Percentiles rank a stretch among this genome's conserved stretches.
Evolutionary conservation across 2,329 filamentous ascomycete species (phyloP).

Genomic region (Coleophoma crateriformis): DNA sequence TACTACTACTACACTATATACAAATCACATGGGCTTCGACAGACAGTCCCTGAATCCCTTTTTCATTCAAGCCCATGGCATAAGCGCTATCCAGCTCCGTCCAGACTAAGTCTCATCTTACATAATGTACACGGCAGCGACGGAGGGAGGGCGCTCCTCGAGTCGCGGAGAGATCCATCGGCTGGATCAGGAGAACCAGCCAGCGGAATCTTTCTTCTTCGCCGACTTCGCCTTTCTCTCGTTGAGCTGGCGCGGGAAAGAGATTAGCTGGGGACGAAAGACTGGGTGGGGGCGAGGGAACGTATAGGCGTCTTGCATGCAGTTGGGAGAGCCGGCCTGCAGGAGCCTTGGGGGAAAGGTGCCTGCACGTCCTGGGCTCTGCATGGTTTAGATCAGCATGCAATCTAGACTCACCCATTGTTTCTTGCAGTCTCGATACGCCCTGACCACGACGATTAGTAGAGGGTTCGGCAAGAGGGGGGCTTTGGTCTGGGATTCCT

Average conservation of each 20-base stretch:
- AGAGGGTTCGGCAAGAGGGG: background rate
- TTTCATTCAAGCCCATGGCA: too few relatives aligned
- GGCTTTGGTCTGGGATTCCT: background rate
- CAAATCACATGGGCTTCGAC: too few relatives aligned
- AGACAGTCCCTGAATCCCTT: too few relatives aligned
- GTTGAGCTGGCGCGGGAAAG: background rate
- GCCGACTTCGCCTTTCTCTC: slow-evolving; percentile 28
- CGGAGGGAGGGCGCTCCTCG: too few relatives aligned
- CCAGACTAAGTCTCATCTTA: too few relatives aligned
- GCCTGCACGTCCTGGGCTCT: too few relatives aligned
- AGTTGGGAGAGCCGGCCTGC: background rate
- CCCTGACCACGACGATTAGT: slow-evolving; percentile 45
- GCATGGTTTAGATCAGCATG: too few relatives aligned
- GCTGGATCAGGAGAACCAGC: slow-evolving; percentile 19
- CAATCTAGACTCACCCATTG: slow-evolving; percentile 63
- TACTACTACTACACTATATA: too few relatives aligned
- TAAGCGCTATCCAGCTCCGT: too few relatives aligned
- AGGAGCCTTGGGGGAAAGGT: background rate
- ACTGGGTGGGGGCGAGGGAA: too few relatives aligned
- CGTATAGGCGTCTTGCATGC: background rate
- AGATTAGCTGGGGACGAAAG: background rate
- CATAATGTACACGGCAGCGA: too few relatives aligned
- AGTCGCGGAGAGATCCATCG: too few relatives aligned
- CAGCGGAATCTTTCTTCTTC: slow-evolving; percentile 34
- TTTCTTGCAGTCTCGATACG: slow-evolving; percentile 93